Percentiles rank a stretch among this genome's conserved stretches.
Conservation (phyloP, 1,139 yeast species). For the Nakaseomyces delphensis region DNA sequence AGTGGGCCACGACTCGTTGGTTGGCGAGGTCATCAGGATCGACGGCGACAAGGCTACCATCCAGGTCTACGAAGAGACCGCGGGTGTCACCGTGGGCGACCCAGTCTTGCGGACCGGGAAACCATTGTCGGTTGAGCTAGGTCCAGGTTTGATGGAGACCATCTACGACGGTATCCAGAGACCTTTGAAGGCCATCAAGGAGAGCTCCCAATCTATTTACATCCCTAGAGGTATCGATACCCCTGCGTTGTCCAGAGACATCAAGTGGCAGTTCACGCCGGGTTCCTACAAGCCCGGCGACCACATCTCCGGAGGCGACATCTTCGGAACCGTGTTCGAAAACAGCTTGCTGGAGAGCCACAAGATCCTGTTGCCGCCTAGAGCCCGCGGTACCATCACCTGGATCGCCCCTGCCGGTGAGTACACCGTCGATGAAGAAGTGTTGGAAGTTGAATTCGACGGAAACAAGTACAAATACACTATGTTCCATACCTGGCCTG, state of each 20-base stretch:
- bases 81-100: slow-evolving; percentile 98
- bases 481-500: slow-evolving; percentile 99
- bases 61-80: slow-evolving; percentile 98
- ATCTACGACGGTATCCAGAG: slow-evolving; percentile 99
- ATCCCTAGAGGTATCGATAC: slow-evolving; percentile 98
- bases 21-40: slow-evolving; percentile 96
- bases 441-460: slow-evolving; percentile 89
- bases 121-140: slow-evolving; percentile 94
- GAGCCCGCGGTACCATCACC: slow-evolving; percentile 95
- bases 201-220: slow-evolving; percentile 78
- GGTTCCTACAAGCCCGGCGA: slow-evolving; percentile 78
- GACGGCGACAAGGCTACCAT: slow-evolving; percentile 94
- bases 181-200: slow-evolving; percentile 88
- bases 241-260: slow-evolving; percentile 79
- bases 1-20: slow-evolving; percentile 94
- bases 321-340: slow-evolving; percentile 87
- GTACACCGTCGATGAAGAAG: slow-evolving; percentile 79
- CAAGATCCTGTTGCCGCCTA: slow-evolving; percentile 90
- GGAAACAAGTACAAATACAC: slow-evolving; percentile 74
- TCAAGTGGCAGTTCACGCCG: slow-evolving; percentile 81
- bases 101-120: slow-evolving; percentile 97
- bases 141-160: slow-evolving; percentile 98
- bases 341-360: slow-evolving; percentile 88
- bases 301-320: slow-evolving; percentile 97
- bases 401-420: slow-evolving; percentile 84